Percentiles rank a stretch among this genome's conserved stretches.
phyloP scores from a whole-genome alignment of 2,329 filamentous ascomycete genomes.

The Dryadomyces quercus-mongolicae region DNA sequence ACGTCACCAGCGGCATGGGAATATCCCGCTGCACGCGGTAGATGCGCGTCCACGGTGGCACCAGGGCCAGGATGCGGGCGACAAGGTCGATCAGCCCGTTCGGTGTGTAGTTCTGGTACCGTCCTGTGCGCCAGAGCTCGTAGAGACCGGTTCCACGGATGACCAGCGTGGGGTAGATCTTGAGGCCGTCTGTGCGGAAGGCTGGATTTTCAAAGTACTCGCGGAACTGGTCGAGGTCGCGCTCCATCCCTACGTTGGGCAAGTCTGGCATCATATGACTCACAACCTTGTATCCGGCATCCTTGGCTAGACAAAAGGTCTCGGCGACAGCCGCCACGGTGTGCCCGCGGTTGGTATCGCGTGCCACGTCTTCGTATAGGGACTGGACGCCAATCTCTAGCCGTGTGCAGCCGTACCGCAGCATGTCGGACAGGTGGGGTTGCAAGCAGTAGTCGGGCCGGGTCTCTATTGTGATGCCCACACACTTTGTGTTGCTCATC shows the following conservation, averaged over 20 bases:
- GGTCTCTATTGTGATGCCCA: conserved; percentile 97
- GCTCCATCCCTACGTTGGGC: conserved; percentile 96
- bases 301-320: conserved; percentile 94
- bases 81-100: conserved; percentile 94
- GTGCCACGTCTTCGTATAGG: conserved; percentile 94
- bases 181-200: conserved; percentile 91
- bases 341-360: conserved; percentile 93
- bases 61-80: conserved; percentile 84
- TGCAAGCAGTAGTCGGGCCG: conserved; percentile 93
- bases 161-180: conserved; percentile 95
- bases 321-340: conserved; percentile 92
- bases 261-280: conserved; percentile 99
- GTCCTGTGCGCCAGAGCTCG: conserved; percentile 90
- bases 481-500: conserved; percentile 93
- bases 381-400: conserved; percentile 94
- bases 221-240: conserved; percentile 89
- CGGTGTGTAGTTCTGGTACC: conserved; percentile 97
- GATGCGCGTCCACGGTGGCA: conserved; percentile 96
- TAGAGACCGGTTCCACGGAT: conserved; percentile 94
- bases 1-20: conserved; percentile 99
- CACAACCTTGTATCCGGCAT: conserved; percentile 97
- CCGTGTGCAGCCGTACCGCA: conserved; percentile 93
- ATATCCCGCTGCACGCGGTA: conserved; percentile 98
- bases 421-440: conserved; percentile 89
- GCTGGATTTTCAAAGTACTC: conserved; percentile 97